Evolutionary conservation across 1,139 yeast species (phyloP).

Genomic region (Saccharomyces hybrid): DNA sequence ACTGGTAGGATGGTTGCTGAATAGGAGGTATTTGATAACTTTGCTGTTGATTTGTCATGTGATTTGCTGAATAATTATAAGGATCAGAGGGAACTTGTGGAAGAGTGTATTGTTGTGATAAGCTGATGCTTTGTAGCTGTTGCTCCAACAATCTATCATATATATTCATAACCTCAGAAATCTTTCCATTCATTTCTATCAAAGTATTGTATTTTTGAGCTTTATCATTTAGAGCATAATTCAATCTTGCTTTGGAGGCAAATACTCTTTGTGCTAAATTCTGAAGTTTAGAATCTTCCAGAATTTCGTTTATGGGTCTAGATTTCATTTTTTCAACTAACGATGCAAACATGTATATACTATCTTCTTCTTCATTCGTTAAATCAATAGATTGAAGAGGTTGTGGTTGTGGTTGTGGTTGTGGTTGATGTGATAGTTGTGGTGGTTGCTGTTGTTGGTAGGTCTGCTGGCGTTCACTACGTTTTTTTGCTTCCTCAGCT

Average conservation of each 20-base stretch:
- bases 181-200: conserved; percentile 73
- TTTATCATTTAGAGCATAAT: conserved; percentile 54
- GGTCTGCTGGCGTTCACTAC: conserved; percentile 13
- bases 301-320: conserved; percentile 46
- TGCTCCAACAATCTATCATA: conserved; percentile 76
- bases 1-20: conserved; percentile 7
- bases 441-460: conserved; percentile 7
- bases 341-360: conserved; percentile 64
- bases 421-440: conserved; percentile 14
- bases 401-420: conserved; percentile 10
- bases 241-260: conserved; percentile 67
- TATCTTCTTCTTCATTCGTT: conserved; percentile 67
- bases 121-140: conserved; percentile 35
- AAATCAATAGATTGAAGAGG: conserved; percentile 49
- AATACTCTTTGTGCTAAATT: conserved; percentile 59
- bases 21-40: conserved; percentile 7
- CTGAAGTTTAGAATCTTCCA: conserved; percentile 55
- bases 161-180: conserved; percentile 67
- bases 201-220: conserved; percentile 61
- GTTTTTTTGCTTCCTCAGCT: conserved; percentile 40
- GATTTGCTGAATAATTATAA: conserved; percentile 10
- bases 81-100: conserved; percentile 26
- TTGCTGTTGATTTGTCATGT: conserved; percentile 1
- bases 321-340: conserved; percentile 49
- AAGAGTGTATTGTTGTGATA: conserved; percentile 26